Evolutionary conservation across 2,329 filamentous ascomycete species (phyloP).

Genomic region (Cordyceps javanica): DNA sequence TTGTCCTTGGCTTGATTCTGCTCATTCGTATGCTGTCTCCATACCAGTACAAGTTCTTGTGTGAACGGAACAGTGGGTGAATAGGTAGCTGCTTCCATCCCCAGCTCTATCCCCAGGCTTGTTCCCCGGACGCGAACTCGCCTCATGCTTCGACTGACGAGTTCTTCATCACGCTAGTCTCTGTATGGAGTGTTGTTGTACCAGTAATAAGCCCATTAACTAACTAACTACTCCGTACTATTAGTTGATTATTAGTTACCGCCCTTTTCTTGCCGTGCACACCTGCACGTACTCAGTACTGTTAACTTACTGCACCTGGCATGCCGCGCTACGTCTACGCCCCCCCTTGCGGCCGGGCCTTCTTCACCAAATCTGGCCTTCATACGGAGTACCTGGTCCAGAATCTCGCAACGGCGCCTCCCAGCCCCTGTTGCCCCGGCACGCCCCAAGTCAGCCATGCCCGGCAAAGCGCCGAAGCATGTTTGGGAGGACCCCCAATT

Average conservation of each 20-base stretch:
- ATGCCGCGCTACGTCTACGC: not conserved
- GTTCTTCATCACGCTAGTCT: not conserved
- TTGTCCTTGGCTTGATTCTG: too few species aligned
- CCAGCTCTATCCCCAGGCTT: slow-evolving; percentile 5
- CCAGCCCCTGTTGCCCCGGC: slow-evolving; percentile 1
- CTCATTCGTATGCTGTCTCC: too few species aligned
- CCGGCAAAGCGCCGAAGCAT: slow-evolving; percentile 12
- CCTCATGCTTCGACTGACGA: not conserved
- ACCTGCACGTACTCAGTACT: too few species aligned
- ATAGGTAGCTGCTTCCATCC: too few species aligned
- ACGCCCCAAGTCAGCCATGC: slow-evolving; percentile 7
- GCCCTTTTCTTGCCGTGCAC: too few species aligned
- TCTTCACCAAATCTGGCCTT: not conserved
- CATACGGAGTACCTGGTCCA: slow-evolving; percentile 3
- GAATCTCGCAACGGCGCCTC: slow-evolving; percentile 6
- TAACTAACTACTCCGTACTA: too few species aligned
- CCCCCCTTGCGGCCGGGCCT: not conserved
- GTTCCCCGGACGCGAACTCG: not conserved
- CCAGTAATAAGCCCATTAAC: too few species aligned
- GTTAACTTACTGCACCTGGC: too few species aligned
- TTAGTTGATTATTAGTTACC: too few species aligned
- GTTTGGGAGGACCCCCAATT: slow-evolving; percentile 4
- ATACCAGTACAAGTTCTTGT: too few species aligned
- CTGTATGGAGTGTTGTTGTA: too few species aligned
- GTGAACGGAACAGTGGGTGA: too few species aligned